Percentiles rank a stretch among this genome's conserved stretches.
Conservation (phyloP, 257 asterid genomes). For the Misopates orontium region DNA sequence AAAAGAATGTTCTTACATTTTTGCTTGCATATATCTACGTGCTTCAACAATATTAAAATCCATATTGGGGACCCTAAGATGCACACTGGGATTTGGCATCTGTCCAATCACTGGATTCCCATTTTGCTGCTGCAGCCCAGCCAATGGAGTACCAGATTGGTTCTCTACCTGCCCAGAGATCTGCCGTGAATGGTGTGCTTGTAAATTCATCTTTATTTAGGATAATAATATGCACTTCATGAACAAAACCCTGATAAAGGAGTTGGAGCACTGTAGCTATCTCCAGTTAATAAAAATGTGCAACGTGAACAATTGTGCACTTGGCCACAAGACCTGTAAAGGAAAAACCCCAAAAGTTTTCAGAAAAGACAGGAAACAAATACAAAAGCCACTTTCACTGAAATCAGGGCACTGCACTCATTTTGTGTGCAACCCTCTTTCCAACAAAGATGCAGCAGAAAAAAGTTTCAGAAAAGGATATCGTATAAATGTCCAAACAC, state of each 20-base stretch:
- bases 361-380: slow-evolving; percentile 3
- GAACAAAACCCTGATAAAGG: slow-evolving; percentile 22
- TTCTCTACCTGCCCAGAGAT: slow-evolving; percentile 66
- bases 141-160: slow-evolving; percentile 57
- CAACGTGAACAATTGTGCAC: slow-evolving; percentile 19
- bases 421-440: too few species aligned
- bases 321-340: slow-evolving; percentile 35
- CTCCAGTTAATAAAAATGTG: slow-evolving; percentile 20
- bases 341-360: slow-evolving; percentile 19
- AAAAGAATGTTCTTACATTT: slow-evolving; percentile 54
- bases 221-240: slow-evolving; percentile 25
- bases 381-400: too few species aligned
- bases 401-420: too few species aligned
- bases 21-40: slow-evolving; percentile 55
- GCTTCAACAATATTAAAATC: slow-evolving; percentile 51
- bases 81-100: slow-evolving; percentile 71
- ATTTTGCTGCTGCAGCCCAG: slow-evolving; percentile 59
- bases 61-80: slow-evolving; percentile 42
- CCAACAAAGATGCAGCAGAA: too few species aligned
- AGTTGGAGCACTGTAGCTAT: slow-evolving; percentile 27
- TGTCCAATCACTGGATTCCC: slow-evolving; percentile 61
- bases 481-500: too few species aligned
- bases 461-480: too few species aligned
- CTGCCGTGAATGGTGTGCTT: slow-evolving; percentile 63
- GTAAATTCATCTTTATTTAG: slow-evolving; percentile 56